These are phyloP conservation scores for Globisporangium abappressorium DNA, from an alignment of 352 stramenopile species.

Conservation along the genomic window DNA sequence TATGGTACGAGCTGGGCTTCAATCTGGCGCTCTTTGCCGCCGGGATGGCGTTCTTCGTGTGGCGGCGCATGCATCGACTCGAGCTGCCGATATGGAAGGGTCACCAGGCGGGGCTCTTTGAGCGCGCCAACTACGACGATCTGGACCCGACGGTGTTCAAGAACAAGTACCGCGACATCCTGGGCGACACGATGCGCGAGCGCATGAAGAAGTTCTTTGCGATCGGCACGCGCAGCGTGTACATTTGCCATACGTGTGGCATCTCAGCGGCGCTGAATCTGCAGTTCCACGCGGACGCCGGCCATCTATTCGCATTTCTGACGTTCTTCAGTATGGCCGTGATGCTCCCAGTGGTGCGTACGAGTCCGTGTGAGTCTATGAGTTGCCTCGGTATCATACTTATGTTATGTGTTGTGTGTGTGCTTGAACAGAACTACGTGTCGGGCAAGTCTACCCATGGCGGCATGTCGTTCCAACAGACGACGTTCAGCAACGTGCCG, in stretches of 20 bases:
- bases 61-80: slow-evolving; percentile 48
- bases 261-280: slow-evolving; percentile 65
- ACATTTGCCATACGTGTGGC: slow-evolving; percentile 61
- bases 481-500: slow-evolving; percentile 82
- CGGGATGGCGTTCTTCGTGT: slow-evolving; percentile 61
- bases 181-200: slow-evolving; percentile 32
- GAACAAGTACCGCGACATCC: slow-evolving; percentile 48
- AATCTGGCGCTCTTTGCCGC: slow-evolving; percentile 57
- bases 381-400: background rate
- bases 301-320: slow-evolving; percentile 55
- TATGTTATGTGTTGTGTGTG: background rate
- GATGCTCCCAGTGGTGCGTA: slow-evolving; percentile 73
- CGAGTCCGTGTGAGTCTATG: background rate
- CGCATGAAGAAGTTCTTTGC: slow-evolving; percentile 48
- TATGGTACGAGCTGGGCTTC: slow-evolving; percentile 61
- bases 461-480: slow-evolving; percentile 60
- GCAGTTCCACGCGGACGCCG: slow-evolving; percentile 65
- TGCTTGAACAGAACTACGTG: slow-evolving; percentile 51
- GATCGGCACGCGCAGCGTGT: slow-evolving; percentile 44
- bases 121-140: slow-evolving; percentile 72
- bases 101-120: slow-evolving; percentile 59
- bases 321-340: slow-evolving; percentile 63
- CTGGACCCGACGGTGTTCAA: slow-evolving; percentile 36
- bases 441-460: slow-evolving; percentile 38
- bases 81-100: slow-evolving; percentile 63